Evolutionary conservation across 768 basidiomycete genomes (phyloP).

Genomic region (Pulveroboletus sp.): DNA sequence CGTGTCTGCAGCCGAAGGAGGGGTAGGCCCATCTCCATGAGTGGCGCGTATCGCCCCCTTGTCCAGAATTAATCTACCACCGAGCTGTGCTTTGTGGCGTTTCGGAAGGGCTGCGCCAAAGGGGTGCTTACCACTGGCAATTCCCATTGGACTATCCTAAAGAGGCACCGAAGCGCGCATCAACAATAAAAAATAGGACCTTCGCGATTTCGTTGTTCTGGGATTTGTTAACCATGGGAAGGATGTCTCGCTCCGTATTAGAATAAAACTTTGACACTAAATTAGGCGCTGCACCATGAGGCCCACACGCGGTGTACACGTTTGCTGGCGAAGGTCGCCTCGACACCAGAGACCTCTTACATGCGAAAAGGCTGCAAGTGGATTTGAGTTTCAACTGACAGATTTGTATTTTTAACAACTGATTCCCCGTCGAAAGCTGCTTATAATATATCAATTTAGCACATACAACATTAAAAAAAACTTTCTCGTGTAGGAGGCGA

Average conservation of each 20-base stretch:
- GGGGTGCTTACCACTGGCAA: background rate
- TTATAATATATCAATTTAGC: background rate
- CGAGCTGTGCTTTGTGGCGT: slow-evolving; percentile 27
- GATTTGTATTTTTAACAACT: background rate
- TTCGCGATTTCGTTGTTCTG: slow-evolving; percentile 23
- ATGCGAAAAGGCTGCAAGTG: background rate
- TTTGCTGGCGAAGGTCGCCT: background rate
- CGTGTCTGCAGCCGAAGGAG: background rate
- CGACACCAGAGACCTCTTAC: background rate
- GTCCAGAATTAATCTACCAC: no score
- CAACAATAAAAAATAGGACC: slow-evolving; percentile 17
- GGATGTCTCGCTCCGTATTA: background rate
- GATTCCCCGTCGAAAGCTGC: no score
- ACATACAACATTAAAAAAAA: slow-evolving; percentile 2
- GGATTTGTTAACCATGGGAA: slow-evolving; percentile 15
- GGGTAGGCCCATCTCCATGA: no score
- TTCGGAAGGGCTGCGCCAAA: slow-evolving; percentile 3
- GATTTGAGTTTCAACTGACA: slow-evolving; percentile 5
- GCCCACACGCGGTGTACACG: slow-evolving; percentile 13
- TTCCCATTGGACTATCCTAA: slow-evolving; percentile 6
- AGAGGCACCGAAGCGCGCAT: slow-evolving; percentile 7
- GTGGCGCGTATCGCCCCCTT: no score
- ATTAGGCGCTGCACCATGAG: slow-evolving; percentile 12
- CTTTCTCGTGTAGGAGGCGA: slow-evolving; percentile 12
- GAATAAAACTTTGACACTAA: slow-evolving; percentile 4